Base-by-base conservation (phyloP, 495 filamentous ascomycete genomes). In the Aspergillus hancockii region DNA sequence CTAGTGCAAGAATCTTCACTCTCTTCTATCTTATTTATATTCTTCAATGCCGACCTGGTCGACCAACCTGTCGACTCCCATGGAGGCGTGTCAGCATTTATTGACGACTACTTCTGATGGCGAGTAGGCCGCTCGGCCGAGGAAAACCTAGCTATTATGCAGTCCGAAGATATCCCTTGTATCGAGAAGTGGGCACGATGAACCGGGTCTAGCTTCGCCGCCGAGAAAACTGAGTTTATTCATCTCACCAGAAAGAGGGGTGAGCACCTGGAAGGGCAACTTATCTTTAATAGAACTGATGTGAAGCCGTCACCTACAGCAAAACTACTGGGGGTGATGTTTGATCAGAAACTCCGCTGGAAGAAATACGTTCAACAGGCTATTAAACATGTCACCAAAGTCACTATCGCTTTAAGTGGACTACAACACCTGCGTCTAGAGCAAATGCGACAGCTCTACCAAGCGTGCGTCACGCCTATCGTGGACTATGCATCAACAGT, bases 21-120 rank as follows among this genome's bases (percentile, higher is more conserved):
- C 0, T 72, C 66, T 0, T 63, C 67, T 19, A 66, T 74, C 36
- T 18, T 71, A 4, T 74, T 69, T 19, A 28, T 45, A 23, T 70
- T 71, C 49, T 74, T 66, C 34, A 74, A 71, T 54, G 40, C 50
- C 16, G 62, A 67, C 16, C 62, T 70, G 8, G 65, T 72, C 0
- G 59, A 70, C 46, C 62, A 70, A 36, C 57, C 59, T 0, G 63
- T 72, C 21, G 34, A 52, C 25, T 62, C 22, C 21, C 30, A 66
- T n/a, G 63, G 66, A 0, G 64, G 67, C 7, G 60, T 57, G 18
- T 68, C 55, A 19, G 63, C 62, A 3, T 71, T 64, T 30, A 71
- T 69, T 34, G 57, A 71, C n/a, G 61, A 69, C 51, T 69, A 67
- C 38, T 68, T 68, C 40, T 43, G 60, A 0, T 64, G 52, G 63